A percentile compares a stretch with the other conserved stretches of the same genome.
These are phyloP conservation scores for Heracleum sosnowskyi DNA, from an alignment of 129 eudicot species.

Conservation along the genomic window DNA sequence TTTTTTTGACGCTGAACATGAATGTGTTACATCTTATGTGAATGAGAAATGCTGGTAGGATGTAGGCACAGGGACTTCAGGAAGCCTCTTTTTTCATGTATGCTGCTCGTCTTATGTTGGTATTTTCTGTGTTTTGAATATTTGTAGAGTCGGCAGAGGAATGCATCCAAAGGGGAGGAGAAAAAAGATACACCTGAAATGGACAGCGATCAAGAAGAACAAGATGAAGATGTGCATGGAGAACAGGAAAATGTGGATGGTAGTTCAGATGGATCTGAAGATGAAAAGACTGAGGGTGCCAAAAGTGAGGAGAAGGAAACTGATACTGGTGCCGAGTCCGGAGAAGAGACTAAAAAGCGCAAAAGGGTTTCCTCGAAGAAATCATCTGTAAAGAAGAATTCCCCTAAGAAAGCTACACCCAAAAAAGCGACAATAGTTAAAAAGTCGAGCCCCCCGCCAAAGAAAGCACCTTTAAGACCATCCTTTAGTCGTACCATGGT, in stretches of 20 bases:
- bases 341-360: constrained; percentile 50
- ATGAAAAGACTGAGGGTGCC: constrained; percentile 48
- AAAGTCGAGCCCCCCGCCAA: constrained; percentile 41
- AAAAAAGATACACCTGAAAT: constrained; percentile 36
- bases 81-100: not conserved
- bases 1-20: too few relatives aligned
- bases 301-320: constrained; percentile 49
- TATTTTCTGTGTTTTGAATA: not conserved
- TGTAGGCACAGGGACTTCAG: not conserved
- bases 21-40: too few relatives aligned
- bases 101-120: not conserved
- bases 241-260: constrained; percentile 52
- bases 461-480: constrained; percentile 42
- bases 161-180: constrained; percentile 41
- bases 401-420: constrained; percentile 31
- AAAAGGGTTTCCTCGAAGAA: constrained; percentile 34
- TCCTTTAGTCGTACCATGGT: constrained; percentile 45
- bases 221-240: constrained; percentile 25
- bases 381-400: constrained; percentile 41
- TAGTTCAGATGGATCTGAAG: constrained; percentile 45
- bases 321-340: constrained; percentile 51
- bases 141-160: constrained; percentile 45
- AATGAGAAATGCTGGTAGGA: not conserved
- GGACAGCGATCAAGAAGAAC: constrained; percentile 44
- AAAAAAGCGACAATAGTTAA: constrained; percentile 37